phyloP scores from a whole-genome alignment of 768 basidiomycete genomes.

The Pleurotus giganteus region DNA sequence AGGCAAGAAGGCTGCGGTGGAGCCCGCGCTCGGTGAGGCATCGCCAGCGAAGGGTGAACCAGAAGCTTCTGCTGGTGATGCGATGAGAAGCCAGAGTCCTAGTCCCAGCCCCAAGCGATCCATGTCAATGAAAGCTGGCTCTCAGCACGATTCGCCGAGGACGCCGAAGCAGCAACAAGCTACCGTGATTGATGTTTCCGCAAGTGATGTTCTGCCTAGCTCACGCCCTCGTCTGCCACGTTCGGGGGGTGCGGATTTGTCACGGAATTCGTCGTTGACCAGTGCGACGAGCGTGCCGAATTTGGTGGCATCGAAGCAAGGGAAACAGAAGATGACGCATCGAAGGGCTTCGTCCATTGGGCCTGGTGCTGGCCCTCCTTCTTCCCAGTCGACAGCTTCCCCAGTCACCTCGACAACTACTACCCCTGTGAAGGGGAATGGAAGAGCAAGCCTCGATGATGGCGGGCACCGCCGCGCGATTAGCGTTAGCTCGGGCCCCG shows the following conservation, averaged over 20 bases:
- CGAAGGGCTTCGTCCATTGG: constrained; percentile 2
- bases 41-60: constrained; percentile 13
- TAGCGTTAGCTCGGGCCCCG: not conserved
- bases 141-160: too few relatives aligned
- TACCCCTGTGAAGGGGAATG: too few relatives aligned
- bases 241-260: constrained; percentile 14
- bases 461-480: not conserved
- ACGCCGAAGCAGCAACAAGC: too few relatives aligned
- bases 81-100: not conserved
- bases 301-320: constrained; percentile 9
- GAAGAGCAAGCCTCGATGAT: not conserved
- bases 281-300: constrained; percentile 30
- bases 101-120: not conserved
- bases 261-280: constrained; percentile 28
- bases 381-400: not conserved
- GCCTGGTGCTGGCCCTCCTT: constrained; percentile 13
- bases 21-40: constrained; percentile 15
- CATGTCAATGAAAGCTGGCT: not conserved
- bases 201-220: not conserved
- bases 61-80: constrained; percentile 9
- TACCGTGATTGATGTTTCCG: too few relatives aligned
- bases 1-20: constrained; percentile 5
- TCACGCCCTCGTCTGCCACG: not conserved
- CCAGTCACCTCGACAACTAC: not conserved
- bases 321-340: constrained; percentile 13